Evolutionary conservation across 306 rosid species (phyloP).

Genomic region (Vigna angularis): DNA sequence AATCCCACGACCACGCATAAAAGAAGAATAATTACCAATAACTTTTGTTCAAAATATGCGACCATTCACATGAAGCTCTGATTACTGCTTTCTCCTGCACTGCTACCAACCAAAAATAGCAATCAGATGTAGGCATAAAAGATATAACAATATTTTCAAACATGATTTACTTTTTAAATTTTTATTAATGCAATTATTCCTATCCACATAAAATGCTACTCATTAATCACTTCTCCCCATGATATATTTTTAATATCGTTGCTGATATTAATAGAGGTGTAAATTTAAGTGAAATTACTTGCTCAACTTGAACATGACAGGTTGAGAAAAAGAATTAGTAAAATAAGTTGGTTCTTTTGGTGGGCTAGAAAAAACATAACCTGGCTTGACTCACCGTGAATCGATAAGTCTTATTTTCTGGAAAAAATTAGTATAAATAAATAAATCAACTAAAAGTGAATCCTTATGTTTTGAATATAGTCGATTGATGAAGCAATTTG

Average conservation of each 20-base stretch:
- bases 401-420: not conserved
- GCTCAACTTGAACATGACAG: not conserved
- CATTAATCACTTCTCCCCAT: not conserved
- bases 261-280: not conserved
- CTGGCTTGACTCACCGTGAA: not conserved
- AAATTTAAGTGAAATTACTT: not conserved
- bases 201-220: not conserved
- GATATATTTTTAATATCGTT: not conserved
- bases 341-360: not conserved
- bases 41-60: slow-evolving; percentile 13
- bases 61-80: slow-evolving; percentile 60
- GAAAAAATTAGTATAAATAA: not conserved
- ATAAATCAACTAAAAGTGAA: not conserved
- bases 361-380: not conserved
- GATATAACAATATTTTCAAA: not conserved
- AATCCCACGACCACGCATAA: slow-evolving; percentile 18
- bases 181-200: not conserved
- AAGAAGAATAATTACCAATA: slow-evolving; percentile 21
- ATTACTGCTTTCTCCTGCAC: slow-evolving; percentile 73
- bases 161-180: not conserved
- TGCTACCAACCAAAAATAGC: slow-evolving; percentile 41
- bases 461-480: no score
- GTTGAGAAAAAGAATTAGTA: not conserved
- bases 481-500: no score
- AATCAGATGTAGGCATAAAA: slow-evolving; percentile 8